phyloP scores from a whole-genome alignment of 1,284 basidiomycete species.

The Gymnopus androsaceus region DNA sequence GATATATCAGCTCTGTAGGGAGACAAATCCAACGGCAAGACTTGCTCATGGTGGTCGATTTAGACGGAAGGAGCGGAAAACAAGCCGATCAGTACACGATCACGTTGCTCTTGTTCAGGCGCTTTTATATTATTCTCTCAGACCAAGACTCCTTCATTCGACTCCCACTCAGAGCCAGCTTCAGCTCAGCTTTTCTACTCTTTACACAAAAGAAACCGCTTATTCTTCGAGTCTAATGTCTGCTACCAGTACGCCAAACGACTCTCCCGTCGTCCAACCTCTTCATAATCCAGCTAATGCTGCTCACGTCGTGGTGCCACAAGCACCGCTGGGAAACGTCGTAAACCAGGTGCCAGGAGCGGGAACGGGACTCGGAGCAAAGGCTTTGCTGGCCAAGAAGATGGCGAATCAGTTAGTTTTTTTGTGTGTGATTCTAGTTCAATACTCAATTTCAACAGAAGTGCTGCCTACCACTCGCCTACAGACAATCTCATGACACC shows the following conservation, averaged over 20 bases:
- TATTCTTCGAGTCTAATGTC: slow-evolving; percentile 51
- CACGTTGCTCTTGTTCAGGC: not conserved
- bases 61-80: not conserved
- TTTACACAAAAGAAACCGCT: not conserved
- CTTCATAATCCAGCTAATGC: slow-evolving; percentile 83
- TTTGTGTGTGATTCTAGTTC: not conserved
- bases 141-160: not conserved
- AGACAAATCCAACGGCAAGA: too few relatives aligned
- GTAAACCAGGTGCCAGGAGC: slow-evolving; percentile 66
- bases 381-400: slow-evolving; percentile 86
- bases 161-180: too few relatives aligned
- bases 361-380: slow-evolving; percentile 85
- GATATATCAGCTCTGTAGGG: slow-evolving; percentile 17
- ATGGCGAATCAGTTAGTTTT: slow-evolving; percentile 84
- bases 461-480: slow-evolving; percentile 83
- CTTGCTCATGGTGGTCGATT: not conserved
- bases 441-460: slow-evolving; percentile 45
- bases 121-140: not conserved
- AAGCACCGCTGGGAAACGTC: slow-evolving; percentile 76
- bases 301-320: slow-evolving; percentile 75
- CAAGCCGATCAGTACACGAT: not conserved
- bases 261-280: slow-evolving; percentile 75
- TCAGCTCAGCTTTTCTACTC: not conserved
- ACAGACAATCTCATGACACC: slow-evolving; percentile 94
- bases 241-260: slow-evolving; percentile 52